Base-by-base conservation (phyloP, 2,329 filamentous ascomycete genomes). In the Fusarium illudens region DNA sequence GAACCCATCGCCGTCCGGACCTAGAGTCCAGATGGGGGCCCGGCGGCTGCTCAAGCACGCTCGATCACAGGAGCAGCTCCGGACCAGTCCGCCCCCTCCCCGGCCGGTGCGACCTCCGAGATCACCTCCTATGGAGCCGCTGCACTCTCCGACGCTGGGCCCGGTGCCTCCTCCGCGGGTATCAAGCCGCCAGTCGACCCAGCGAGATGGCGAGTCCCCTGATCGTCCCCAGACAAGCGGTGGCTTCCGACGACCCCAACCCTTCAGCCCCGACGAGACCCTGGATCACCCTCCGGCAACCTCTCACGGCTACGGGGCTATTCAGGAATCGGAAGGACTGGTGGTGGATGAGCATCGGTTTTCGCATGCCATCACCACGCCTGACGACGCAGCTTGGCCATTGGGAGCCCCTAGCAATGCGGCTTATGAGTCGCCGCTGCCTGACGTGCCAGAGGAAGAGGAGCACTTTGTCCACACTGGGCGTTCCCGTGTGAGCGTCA, bases 361-460 rank as follows among this genome's bases (percentile, higher is more conserved):
- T 63, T 76, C 76, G 25, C 82, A 82, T 67, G 80, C 82, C 22
- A 73, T 83, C 34, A 80, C 81, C 20, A 81, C 80, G 20, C 71
- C 80, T 6, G 79, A 81, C 29, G 79, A 82, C 49, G 71, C 73
- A 15, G 80, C 83, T 55, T 84, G 83, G 83, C 83, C 74, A 13
- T 71, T 80, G 22, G 66, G 72, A 7, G 71, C 58, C 17, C 65
- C 73, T 12, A 65, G 58, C 13, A 60, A 71, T 42, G 49, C 62
- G 15, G 63, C 78, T 10, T 83, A 79, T 62, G 83, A 84, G 55
- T 77, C 73, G 12, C 78, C 82, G 19, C 78, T 90, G 17, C 82
- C 87, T 6, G 84, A 89, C 68, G 87, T 90, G 4, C 86, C 87
- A 1, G 88, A 90, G 72, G 88, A 90, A 71, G 88, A 90, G 32